A percentile compares a stretch with the other conserved stretches of the same genome.
phyloP scores from a whole-genome alignment of 108 stramenopile genomes.

The Parietichytrium sp. region DNA sequence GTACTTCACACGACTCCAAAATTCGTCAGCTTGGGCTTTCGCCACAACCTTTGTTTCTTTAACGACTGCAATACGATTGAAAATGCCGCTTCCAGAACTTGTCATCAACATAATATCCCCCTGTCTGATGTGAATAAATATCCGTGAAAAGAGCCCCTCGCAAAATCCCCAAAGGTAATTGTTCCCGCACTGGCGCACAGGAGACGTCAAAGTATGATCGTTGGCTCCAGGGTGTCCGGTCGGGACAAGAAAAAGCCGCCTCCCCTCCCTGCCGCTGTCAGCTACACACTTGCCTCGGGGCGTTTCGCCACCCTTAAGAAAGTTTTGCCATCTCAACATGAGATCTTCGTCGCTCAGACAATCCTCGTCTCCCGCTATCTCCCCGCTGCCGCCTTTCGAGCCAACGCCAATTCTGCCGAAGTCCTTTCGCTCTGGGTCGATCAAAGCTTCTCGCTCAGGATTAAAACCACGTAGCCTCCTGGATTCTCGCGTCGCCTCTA shows the following conservation, averaged over 20 bases:
- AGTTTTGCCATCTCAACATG: too few species aligned
- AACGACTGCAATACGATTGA: not conserved
- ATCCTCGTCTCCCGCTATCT: too few species aligned
- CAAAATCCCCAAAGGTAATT: slow-evolving; percentile 28
- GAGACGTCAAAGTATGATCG: not conserved
- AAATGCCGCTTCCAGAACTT: not conserved
- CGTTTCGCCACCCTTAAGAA: too few species aligned
- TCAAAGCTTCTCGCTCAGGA: too few species aligned
- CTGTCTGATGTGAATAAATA: not conserved
- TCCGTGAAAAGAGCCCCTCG: slow-evolving; percentile 21
- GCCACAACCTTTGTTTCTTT: not conserved
- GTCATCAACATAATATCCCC: slow-evolving; percentile 31
- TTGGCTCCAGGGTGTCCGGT: not conserved
- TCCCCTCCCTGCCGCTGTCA: too few species aligned
- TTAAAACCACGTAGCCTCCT: too few species aligned
- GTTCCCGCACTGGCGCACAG: not conserved
- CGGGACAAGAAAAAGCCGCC: slow-evolving; percentile 31
- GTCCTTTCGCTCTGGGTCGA: too few species aligned
- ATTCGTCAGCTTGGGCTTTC: slow-evolving; percentile 11
- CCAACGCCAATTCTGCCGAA: too few species aligned
- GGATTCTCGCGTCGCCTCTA: too few species aligned
- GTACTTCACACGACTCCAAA: not conserved
- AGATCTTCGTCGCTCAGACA: too few species aligned
- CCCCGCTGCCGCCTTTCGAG: too few species aligned
- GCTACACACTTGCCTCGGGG: too few species aligned